Evolutionary conservation across 306 rosid species (phyloP).

Genomic region (Crotalaria pallida): DNA sequence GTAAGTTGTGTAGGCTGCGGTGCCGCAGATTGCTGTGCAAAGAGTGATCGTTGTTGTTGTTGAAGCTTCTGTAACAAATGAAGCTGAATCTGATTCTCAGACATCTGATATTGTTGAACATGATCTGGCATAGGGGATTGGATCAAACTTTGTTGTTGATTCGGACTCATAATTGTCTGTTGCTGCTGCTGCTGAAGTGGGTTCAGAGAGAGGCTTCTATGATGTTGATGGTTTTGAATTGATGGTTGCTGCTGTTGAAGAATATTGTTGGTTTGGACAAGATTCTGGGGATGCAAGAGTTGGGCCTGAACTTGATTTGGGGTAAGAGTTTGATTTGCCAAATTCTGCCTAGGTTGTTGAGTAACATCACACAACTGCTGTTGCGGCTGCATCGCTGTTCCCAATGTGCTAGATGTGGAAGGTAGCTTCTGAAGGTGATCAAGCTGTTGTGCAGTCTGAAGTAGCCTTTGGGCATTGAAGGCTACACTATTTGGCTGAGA

Average conservation of each 20-base stretch:
- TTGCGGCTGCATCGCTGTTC: constrained; percentile 47
- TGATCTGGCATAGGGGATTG: constrained; percentile 56
- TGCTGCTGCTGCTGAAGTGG: constrained; percentile 43
- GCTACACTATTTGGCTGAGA: constrained; percentile 60
- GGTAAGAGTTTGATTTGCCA: constrained; percentile 51
- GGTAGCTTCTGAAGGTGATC: constrained; percentile 69
- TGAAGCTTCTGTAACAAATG: constrained; percentile 78
- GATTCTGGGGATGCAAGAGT: constrained; percentile 61
- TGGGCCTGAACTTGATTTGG: constrained; percentile 65
- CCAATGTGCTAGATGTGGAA: constrained; percentile 40
- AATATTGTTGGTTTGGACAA: constrained; percentile 41
- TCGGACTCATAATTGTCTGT: constrained; percentile 48
- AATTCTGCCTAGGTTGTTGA: constrained; percentile 50
- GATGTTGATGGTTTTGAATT: constrained; percentile 58
- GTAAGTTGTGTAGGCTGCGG: constrained; percentile 57
- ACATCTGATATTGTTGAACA: constrained; percentile 57
- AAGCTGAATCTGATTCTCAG: constrained; percentile 67
- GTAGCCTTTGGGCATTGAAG: constrained; percentile 54
- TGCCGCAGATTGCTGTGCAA: constrained; percentile 61
- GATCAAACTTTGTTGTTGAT: constrained; percentile 55
- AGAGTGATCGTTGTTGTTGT: constrained; percentile 62
- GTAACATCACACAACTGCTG: constrained; percentile 57
- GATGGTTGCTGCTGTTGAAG: constrained; percentile 70
- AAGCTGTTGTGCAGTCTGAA: constrained; percentile 67
- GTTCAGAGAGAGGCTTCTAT: constrained; percentile 57